Conservation (phyloP, 1,139 yeast species). For the Lizanozyma gosingica region DNA sequence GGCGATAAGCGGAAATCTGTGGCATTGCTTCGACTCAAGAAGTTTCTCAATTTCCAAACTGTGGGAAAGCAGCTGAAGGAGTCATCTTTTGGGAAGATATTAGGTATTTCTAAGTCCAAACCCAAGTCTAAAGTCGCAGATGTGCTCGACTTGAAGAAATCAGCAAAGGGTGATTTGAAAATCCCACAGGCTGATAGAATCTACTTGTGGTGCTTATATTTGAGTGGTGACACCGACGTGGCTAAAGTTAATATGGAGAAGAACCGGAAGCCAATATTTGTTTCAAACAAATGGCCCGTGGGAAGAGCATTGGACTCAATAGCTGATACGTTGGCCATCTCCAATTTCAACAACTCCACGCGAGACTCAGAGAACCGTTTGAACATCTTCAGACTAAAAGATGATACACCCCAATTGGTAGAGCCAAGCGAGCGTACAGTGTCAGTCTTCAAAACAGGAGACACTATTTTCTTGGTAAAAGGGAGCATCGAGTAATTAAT, state of each 20-base stretch:
- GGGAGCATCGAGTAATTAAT: slow-evolving; percentile 19
- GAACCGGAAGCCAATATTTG: slow-evolving; percentile 35
- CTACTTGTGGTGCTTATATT: slow-evolving; percentile 50
- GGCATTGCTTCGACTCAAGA: slow-evolving; percentile 11
- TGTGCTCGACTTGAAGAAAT: slow-evolving; percentile 28
- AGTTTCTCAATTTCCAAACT: slow-evolving; percentile 7
- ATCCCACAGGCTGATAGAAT: slow-evolving; percentile 49
- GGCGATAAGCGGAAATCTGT: slow-evolving; percentile 5
- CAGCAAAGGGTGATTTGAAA: slow-evolving; percentile 62
- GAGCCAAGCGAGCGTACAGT: slow-evolving; percentile 33
- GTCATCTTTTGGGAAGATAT: too few relatives aligned
- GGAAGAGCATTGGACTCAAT: slow-evolving; percentile 73
- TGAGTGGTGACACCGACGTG: slow-evolving; percentile 26
- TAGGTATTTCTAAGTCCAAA: slow-evolving; percentile 4
- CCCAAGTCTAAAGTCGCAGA: slow-evolving; percentile 15
- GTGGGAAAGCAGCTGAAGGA: too few relatives aligned
- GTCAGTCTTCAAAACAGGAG: slow-evolving; percentile 40
- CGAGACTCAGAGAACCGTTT: slow-evolving; percentile 33
- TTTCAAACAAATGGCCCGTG: slow-evolving; percentile 60
- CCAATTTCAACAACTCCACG: slow-evolving; percentile 48
- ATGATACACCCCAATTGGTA: slow-evolving; percentile 19
- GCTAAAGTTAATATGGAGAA: slow-evolving; percentile 18
- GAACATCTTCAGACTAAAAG: slow-evolving; percentile 32
- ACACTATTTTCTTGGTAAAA: slow-evolving; percentile 47
- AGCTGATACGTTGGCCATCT: slow-evolving; percentile 44